phyloP scores from a whole-genome alignment of 495 filamentous ascomycete genomes.

The Venustampulla echinocandica region DNA sequence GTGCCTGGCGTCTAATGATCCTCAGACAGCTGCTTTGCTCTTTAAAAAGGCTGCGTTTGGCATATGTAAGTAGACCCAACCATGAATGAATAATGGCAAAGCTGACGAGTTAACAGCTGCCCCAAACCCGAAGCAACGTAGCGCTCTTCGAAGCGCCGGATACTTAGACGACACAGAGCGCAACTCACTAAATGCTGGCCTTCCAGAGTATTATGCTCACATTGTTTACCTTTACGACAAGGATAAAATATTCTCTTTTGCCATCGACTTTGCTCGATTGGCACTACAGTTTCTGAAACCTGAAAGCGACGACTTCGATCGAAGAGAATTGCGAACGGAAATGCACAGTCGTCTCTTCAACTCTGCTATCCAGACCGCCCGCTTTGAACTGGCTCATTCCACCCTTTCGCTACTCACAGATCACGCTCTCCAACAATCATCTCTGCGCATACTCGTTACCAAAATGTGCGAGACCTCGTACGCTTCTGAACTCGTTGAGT shows the following conservation, averaged over 20 bases:
- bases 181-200: slow-evolving; percentile 64
- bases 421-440: slow-evolving; percentile 52
- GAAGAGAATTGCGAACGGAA: slow-evolving; percentile 40
- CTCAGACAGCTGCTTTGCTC: slow-evolving; percentile 58
- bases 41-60: slow-evolving; percentile 80
- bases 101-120: slow-evolving; percentile 15
- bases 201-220: slow-evolving; percentile 80
- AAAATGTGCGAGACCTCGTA: slow-evolving; percentile 61
- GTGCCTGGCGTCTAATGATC: slow-evolving; percentile 62
- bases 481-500: slow-evolving; percentile 56
- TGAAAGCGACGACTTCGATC: slow-evolving; percentile 19
- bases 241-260: slow-evolving; percentile 62
- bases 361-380: slow-evolving; percentile 62
- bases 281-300: slow-evolving; percentile 55
- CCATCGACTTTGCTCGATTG: slow-evolving; percentile 74
- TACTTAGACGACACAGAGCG: slow-evolving; percentile 65
- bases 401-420: slow-evolving; percentile 66
- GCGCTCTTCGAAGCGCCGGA: slow-evolving; percentile 39
- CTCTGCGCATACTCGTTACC: slow-evolving; percentile 56
- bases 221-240: slow-evolving; percentile 74
- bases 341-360: slow-evolving; percentile 77
- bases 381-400: slow-evolving; percentile 75
- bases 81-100: neutral
- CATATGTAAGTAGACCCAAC: slow-evolving; percentile 52
- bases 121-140: slow-evolving; percentile 17